Percentiles rank a stretch among this genome's conserved stretches.
phyloP scores from a whole-genome alignment of 805 yeast genomes.

The Suhomyces canberraensis region DNA sequence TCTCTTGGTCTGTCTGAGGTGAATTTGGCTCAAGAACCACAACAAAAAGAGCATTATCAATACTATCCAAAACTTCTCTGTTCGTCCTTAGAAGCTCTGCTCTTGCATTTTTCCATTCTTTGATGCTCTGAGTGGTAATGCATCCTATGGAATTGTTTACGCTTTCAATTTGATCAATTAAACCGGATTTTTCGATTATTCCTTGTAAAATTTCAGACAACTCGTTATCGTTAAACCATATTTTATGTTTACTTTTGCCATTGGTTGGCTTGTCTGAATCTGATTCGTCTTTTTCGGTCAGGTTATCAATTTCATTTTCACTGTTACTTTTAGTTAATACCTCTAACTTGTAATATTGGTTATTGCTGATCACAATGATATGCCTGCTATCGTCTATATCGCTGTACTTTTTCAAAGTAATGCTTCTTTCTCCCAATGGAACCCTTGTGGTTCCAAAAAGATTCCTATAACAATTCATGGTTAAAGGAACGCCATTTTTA shows the following conservation, averaged over 20 bases:
- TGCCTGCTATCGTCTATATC: slow-evolving; percentile 42
- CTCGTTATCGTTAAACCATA: slow-evolving; percentile 55
- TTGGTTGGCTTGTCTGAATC: too few species aligned
- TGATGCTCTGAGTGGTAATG: slow-evolving; percentile 51
- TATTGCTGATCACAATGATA: slow-evolving; percentile 47
- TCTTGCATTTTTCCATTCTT: slow-evolving; percentile 48
- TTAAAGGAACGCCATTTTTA: slow-evolving; percentile 46
- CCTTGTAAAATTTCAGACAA: slow-evolving; percentile 41
- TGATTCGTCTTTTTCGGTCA: too few species aligned
- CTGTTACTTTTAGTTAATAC: slow-evolving; percentile 43
- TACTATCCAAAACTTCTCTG: slow-evolving; percentile 28
- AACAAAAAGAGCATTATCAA: slow-evolving; percentile 52
- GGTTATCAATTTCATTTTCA: too few species aligned
- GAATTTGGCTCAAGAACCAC: slow-evolving; percentile 47
- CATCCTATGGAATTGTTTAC: slow-evolving; percentile 50
- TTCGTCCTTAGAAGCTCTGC: slow-evolving; percentile 40
- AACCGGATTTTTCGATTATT: slow-evolving; percentile 38
- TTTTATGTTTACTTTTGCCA: slow-evolving; percentile 29
- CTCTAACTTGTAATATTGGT: slow-evolving; percentile 49
- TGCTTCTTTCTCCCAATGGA: slow-evolving; percentile 23
- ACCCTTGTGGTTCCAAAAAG: slow-evolving; percentile 67
- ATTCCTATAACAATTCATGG: slow-evolving; percentile 67
- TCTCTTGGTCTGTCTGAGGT: slow-evolving; percentile 47
- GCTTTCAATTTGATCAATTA: slow-evolving; percentile 33
- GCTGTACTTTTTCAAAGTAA: slow-evolving; percentile 34